A percentile compares a stretch with the other conserved stretches of the same genome.
Conservation (phyloP, 345 rosid genomes). For the Pistacia vera region DNA sequence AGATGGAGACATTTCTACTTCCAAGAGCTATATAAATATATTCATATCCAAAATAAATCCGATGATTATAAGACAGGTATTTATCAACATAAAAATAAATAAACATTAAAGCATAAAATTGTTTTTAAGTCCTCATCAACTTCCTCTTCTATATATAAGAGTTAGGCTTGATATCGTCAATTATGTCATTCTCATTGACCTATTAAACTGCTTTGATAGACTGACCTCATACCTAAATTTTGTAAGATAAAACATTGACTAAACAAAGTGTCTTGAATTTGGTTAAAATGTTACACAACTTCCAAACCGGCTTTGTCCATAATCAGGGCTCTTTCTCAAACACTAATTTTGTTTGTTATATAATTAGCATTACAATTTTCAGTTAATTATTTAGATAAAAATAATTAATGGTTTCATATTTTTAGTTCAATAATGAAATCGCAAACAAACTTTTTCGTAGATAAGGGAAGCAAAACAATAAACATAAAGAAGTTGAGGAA, state of each 20-base stretch:
- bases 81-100: background rate
- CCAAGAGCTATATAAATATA: background rate
- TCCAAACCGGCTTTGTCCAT: conserved; percentile 3
- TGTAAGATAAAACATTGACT: background rate
- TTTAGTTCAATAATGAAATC: too few relatives aligned
- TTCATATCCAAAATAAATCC: background rate
- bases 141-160: background rate
- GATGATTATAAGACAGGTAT: background rate
- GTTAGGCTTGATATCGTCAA: background rate
- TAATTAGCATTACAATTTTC: background rate
- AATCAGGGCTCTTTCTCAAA: background rate
- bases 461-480: too few relatives aligned
- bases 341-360: background rate
- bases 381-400: background rate
- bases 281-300: background rate
- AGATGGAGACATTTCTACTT: conserved; percentile 7
- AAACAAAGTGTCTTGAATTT: background rate
- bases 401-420: too few relatives aligned
- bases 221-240: conserved; percentile 1
- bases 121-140: background rate
- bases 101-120: background rate
- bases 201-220: background rate
- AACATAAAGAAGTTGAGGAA: too few relatives aligned
- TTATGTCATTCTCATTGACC: background rate
- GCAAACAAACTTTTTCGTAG: too few relatives aligned